These are phyloP conservation scores for Davidsoniella neocaledoniae DNA, from an alignment of 2,329 filamentous ascomycete species.

Conservation along the genomic window DNA sequence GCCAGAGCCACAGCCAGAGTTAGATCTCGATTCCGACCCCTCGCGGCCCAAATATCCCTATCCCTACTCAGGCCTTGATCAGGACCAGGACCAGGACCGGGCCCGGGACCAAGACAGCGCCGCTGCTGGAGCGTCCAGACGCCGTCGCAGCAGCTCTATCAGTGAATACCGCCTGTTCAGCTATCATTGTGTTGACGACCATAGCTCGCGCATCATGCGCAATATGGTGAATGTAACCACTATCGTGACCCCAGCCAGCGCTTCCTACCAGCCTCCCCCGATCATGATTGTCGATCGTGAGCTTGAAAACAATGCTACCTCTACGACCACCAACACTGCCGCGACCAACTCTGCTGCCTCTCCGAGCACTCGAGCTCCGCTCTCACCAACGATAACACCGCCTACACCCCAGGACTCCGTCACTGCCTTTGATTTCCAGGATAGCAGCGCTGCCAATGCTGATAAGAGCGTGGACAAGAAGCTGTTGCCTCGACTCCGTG, in stretches of 20 bases:
- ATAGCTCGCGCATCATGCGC: background rate
- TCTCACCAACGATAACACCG: conserved; percentile 10
- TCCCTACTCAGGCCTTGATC: background rate
- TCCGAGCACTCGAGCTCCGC: background rate
- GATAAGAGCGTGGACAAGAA: background rate
- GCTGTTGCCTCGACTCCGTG: background rate
- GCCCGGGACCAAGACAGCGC: background rate
- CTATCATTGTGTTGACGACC: background rate
- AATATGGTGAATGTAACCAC: conserved; percentile 6
- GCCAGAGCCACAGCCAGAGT: no score
- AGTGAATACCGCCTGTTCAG: background rate
- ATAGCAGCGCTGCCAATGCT: no score
- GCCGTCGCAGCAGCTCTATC: background rate
- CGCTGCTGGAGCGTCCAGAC: background rate
- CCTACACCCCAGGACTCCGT: conserved; percentile 7
- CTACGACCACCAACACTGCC: background rate
- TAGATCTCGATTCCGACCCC: background rate
- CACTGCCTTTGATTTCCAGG: no score
- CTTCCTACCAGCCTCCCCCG: background rate
- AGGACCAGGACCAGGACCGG: background rate
- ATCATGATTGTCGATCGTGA: conserved; percentile 5
- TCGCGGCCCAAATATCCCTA: background rate
- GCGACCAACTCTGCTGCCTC: background rate
- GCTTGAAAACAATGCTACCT: background rate
- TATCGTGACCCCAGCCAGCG: background rate